Conservation (phyloP, 345 rosid genomes). For the Citropsis articulata region DNA sequence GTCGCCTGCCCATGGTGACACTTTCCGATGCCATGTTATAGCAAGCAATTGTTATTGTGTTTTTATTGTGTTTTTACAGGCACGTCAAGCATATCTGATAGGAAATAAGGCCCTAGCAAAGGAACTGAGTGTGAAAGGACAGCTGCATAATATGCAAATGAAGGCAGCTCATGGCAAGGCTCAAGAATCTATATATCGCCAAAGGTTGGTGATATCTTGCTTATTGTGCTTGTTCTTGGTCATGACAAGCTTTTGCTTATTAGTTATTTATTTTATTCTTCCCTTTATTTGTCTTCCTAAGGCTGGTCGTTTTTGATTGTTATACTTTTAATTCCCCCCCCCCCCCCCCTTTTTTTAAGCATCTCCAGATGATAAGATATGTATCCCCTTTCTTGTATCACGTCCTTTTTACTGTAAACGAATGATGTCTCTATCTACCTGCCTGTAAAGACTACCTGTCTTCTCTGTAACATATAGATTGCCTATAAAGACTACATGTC, state of each 20-base stretch:
- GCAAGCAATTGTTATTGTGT: constrained; percentile 4
- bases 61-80: constrained; percentile 40
- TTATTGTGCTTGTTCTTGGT: constrained; percentile 2
- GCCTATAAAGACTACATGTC: not conserved
- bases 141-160: constrained; percentile 87
- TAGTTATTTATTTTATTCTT: not conserved
- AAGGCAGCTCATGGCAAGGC: constrained; percentile 97
- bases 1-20: not conserved
- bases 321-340: not conserved
- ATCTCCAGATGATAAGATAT: not conserved
- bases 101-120: constrained; percentile 95
- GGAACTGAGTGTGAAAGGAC: constrained; percentile 92
- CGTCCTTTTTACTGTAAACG: not conserved
- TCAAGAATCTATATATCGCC: constrained; percentile 89
- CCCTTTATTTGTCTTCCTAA: not conserved
- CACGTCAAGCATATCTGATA: constrained; percentile 80
- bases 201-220: constrained; percentile 59
- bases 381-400: not conserved
- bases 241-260: not conserved
- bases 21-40: not conserved
- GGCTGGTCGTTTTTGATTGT: not conserved
- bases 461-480: not conserved
- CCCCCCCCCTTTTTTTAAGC: not conserved
- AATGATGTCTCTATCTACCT: not conserved
- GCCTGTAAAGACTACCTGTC: not conserved